These are phyloP conservation scores for Paxillus rubicundulus DNA, from an alignment of 768 basidiomycete species.

Conservation along the genomic window DNA sequence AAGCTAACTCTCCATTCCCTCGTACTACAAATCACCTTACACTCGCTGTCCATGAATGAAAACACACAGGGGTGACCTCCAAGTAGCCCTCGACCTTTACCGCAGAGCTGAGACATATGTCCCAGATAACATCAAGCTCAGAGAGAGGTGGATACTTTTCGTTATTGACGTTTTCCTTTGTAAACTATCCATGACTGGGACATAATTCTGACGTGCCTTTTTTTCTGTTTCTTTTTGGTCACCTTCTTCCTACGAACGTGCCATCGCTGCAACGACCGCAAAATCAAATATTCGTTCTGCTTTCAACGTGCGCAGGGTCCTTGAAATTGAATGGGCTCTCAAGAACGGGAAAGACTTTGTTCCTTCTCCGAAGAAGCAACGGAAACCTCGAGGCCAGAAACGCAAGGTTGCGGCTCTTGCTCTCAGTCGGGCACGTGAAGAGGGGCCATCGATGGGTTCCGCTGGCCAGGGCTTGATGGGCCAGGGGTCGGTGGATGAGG, in stretches of 20 bases:
- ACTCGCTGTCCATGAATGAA: neutral
- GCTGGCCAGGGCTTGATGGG: conserved; percentile 15
- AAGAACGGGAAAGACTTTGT: conserved; percentile 59
- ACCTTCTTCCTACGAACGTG: neutral
- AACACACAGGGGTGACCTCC: conserved; percentile 64
- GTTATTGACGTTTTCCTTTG: conserved; percentile 62
- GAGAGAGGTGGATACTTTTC: conserved; percentile 84
- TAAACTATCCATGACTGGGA: conserved; percentile 42
- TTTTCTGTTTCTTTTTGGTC: conserved; percentile 26
- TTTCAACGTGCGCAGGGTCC: conserved; percentile 49
- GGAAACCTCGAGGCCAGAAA: conserved; percentile 34
- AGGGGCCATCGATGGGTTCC: conserved; percentile 12
- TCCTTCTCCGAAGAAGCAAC: conserved; percentile 49
- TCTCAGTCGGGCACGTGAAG: conserved; percentile 9
- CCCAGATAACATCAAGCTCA: conserved; percentile 81
- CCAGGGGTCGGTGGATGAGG: conserved; percentile 35
- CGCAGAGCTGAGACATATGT: conserved; percentile 79
- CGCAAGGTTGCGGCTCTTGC: conserved; percentile 28
- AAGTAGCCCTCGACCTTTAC: conserved; percentile 77
- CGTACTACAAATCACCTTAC: too few species aligned
- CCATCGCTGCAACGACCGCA: neutral
- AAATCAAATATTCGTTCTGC: conserved; percentile 3
- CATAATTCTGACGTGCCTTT: conserved; percentile 42
- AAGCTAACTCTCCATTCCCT: neutral
- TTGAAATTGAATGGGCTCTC: conserved; percentile 79